Evolutionary conservation across 768 basidiomycete species (phyloP).

Genomic region (Tylopilus plumbeoviolaceoides): DNA sequence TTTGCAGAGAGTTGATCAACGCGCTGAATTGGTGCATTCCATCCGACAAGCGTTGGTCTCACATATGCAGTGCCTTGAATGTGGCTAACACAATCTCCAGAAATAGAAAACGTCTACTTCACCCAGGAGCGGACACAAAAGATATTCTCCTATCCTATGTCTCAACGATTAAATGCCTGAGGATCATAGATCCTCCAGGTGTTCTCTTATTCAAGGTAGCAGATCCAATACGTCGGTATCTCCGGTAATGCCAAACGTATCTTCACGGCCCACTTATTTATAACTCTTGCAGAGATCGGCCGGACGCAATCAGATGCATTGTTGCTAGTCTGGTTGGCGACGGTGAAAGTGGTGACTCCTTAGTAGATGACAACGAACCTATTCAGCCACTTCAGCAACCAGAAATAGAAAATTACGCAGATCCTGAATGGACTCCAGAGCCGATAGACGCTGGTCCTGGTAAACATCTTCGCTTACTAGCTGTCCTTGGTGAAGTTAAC

Average conservation of each 20-base stretch:
- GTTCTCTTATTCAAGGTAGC: constrained; percentile 93
- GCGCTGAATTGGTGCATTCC: constrained; percentile 67
- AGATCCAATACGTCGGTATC: constrained; percentile 85
- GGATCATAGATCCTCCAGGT: constrained; percentile 88
- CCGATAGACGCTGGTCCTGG: constrained; percentile 95
- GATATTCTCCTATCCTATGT: constrained; percentile 89
- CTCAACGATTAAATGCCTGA: constrained; percentile 84
- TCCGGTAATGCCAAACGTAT: constrained; percentile 50
- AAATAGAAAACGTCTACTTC: constrained; percentile 82
- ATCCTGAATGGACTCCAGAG: constrained; percentile 94
- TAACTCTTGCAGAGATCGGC: constrained; percentile 56
- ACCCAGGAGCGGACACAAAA: constrained; percentile 94
- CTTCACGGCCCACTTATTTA: neutral
- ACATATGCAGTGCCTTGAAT: neutral
- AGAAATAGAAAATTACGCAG: constrained; percentile 82
- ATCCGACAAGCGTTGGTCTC: constrained; percentile 68
- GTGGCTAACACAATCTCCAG: constrained; percentile 36
- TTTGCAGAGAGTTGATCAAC: constrained; percentile 74
- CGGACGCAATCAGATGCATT: constrained; percentile 92
- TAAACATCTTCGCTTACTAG: constrained; percentile 31
- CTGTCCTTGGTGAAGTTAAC: neutral
- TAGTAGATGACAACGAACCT: constrained; percentile 83
- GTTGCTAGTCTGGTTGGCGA: constrained; percentile 89
- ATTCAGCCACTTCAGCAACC: constrained; percentile 69
- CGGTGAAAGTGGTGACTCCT: constrained; percentile 72